phyloP scores from a whole-genome alignment of 768 basidiomycete species.

The Pleurotus pulmonarius region DNA sequence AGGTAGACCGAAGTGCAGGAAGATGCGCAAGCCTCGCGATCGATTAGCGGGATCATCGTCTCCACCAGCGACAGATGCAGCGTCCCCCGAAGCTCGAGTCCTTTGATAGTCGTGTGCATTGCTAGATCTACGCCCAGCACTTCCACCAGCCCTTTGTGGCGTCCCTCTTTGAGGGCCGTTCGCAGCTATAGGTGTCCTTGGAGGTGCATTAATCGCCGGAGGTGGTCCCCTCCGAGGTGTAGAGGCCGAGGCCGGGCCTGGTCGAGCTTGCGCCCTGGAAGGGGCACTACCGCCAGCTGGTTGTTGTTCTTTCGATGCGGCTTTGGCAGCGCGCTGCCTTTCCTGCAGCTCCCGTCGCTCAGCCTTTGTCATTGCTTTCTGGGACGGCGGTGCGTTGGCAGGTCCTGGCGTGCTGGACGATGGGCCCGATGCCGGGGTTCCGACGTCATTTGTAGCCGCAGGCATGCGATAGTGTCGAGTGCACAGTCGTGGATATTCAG shows the following conservation, averaged over 20 bases:
- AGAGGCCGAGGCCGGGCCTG: slow-evolving; percentile 12
- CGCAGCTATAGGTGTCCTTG: slow-evolving; percentile 9
- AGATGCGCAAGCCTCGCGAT: slow-evolving; percentile 73
- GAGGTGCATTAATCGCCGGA: slow-evolving; percentile 4
- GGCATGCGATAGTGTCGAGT: neutral
- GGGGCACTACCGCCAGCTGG: slow-evolving; percentile 11
- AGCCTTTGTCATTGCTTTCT: slow-evolving; percentile 77
- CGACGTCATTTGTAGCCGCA: slow-evolving; percentile 16
- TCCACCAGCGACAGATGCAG: slow-evolving; percentile 13
- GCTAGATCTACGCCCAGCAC: slow-evolving; percentile 3
- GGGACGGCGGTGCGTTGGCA: slow-evolving; percentile 37
- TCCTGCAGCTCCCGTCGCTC: slow-evolving; percentile 80
- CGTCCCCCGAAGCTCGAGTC: slow-evolving; percentile 24
- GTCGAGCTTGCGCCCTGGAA: too few relatives aligned
- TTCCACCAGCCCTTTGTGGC: slow-evolving; percentile 4
- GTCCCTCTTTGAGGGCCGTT: slow-evolving; percentile 1
- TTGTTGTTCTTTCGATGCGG: slow-evolving; percentile 35
- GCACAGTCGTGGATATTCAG: too few relatives aligned
- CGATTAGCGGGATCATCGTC: slow-evolving; percentile 31
- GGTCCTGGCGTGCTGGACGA: slow-evolving; percentile 12
- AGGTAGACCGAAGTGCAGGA: slow-evolving; percentile 81
- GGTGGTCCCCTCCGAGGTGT: neutral
- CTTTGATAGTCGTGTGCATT: slow-evolving; percentile 15
- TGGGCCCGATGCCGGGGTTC: slow-evolving; percentile 10
- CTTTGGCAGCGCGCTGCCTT: slow-evolving; percentile 75